Base-by-base conservation (phyloP, 2,329 filamentous ascomycete species). In the Aspergillus terreus region DNA sequence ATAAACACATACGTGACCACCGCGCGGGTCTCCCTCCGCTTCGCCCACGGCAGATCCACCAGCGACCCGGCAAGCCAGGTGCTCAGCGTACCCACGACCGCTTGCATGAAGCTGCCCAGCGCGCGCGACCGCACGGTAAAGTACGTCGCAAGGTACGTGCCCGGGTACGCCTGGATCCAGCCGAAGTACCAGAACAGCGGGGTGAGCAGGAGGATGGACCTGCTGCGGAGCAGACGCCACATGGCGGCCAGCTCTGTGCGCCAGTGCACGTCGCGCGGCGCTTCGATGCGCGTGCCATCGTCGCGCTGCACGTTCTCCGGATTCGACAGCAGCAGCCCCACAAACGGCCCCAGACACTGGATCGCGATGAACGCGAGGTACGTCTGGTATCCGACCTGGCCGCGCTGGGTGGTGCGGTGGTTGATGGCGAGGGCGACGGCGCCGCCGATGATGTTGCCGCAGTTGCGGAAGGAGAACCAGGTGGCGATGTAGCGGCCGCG, bases 341-440 rank as follows among this genome's bases (percentile, higher is more conserved):
- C 63, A 6, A 72, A 64, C 0, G 76, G 65, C 1, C 74, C 76
- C 0, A 78, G 66, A 48, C 72, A 77, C 59, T 77, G 76, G 42
- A 79, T 73, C 17, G 72, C 73, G 43, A 78, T 75, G 47, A 78
- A 77, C 10, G 69, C 71, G 21, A 77, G 69, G 51, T 76, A 76
- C 0, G 74, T 77, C 10, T 71, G 61, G 14, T 57, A 55, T 1
- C 55, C 55, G 17, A 61, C 52, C 21, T 61, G 47, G 2, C 59
- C 58, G 1, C 65, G 58, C 0, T 71, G 67, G 19, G 69, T 65
- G 10, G 64, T 59, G 33, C 64, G 64, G 25, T 68, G 64, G 55
- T 79, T 81, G 9, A 81, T 59, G 0, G 71, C 78, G 2, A 81
- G 66, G 17, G 76, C 75, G 54, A 80, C 79, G 2, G 76, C 71